Percentiles rank a stretch among this genome's conserved stretches.
Evolutionary conservation across 2,329 filamentous ascomycete species (phyloP).

Genomic region (Ophiostoma ulmi): DNA sequence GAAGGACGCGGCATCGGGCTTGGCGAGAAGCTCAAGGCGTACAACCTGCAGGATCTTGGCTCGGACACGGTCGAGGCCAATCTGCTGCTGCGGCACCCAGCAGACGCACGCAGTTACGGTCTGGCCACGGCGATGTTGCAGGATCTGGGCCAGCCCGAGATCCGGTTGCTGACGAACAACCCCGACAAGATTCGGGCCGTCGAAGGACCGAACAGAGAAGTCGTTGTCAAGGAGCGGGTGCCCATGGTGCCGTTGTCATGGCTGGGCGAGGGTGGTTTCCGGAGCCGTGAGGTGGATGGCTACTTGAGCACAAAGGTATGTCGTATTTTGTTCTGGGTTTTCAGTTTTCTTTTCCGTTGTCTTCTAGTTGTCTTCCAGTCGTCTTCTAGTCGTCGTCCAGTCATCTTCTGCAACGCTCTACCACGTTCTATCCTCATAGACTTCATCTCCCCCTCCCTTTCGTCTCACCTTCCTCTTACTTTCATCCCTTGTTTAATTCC

Average conservation of each 20-base stretch:
- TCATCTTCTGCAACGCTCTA: not conserved
- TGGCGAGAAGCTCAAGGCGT: slow-evolving; percentile 93
- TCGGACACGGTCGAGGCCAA: slow-evolving; percentile 98
- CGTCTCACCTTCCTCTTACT: too few species aligned
- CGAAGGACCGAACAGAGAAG: slow-evolving; percentile 82
- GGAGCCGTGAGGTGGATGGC: slow-evolving; percentile 82
- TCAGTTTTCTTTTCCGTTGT: not conserved
- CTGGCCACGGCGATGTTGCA: slow-evolving; percentile 91
- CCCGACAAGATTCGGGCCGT: slow-evolving; percentile 94
- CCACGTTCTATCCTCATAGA: too few species aligned
- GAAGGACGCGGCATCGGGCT: slow-evolving; percentile 94
- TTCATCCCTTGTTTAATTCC: not conserved
- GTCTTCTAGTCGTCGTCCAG: too few species aligned
- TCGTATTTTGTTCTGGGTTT: not conserved
- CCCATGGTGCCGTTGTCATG: slow-evolving; percentile 94
- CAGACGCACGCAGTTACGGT: slow-evolving; percentile 90
- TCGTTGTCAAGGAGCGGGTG: slow-evolving; percentile 82
- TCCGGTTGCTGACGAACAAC: slow-evolving; percentile 89
- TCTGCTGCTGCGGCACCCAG: slow-evolving; percentile 80
- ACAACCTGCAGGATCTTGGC: slow-evolving; percentile 93
- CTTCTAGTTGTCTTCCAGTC: too few species aligned
- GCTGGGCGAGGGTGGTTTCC: slow-evolving; percentile 78
- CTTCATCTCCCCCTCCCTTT: too few species aligned
- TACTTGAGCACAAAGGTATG: slow-evolving; percentile 91
- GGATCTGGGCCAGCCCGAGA: slow-evolving; percentile 73